phyloP scores from a whole-genome alignment of 31 red algal genomes.

The Asparagopsis taxiformis region DNA sequence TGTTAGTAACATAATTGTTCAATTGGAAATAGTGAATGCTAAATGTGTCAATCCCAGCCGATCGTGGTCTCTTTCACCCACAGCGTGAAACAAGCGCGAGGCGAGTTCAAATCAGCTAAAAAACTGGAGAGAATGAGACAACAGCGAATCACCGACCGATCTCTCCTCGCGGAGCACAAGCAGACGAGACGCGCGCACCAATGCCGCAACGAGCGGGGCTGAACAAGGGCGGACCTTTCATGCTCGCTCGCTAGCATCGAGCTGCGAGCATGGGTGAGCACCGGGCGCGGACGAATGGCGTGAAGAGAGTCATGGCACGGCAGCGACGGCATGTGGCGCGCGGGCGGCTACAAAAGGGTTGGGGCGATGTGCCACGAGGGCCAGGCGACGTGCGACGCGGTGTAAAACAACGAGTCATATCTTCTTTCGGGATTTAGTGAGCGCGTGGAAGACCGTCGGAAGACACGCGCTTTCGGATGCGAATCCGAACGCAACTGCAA shows the following conservation, averaged over 20 bases:
- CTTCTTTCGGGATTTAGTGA: constrained; percentile 21
- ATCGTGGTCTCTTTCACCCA: constrained; percentile 58
- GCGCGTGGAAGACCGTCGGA: constrained; percentile 26
- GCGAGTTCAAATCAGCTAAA: constrained; percentile 18
- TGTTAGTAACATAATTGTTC: too few species aligned
- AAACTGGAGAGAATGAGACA: constrained; percentile 5
- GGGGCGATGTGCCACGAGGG: background rate
- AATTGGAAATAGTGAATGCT: too few species aligned
- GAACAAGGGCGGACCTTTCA: constrained; percentile 30
- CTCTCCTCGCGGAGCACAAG: background rate
- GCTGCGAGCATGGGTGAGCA: constrained; percentile 1
- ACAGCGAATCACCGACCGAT: background rate
- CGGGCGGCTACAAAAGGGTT: background rate
- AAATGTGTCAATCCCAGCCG: background rate
- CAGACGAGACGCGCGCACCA: background rate
- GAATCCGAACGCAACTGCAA: background rate
- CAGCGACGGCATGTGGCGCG: background rate
- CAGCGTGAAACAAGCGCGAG: constrained; percentile 7
- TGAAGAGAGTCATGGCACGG: background rate
- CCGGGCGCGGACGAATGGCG: background rate
- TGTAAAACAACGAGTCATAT: constrained; percentile 3
- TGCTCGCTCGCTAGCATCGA: background rate
- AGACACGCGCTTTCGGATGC: constrained; percentile 13
- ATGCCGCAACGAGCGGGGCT: background rate
- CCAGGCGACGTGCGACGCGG: background rate